A percentile compares a stretch with the other conserved stretches of the same genome.
Evolutionary conservation across 192 early-diverging fungal species (phyloP).

Genomic region (Coemansia aciculifera): DNA sequence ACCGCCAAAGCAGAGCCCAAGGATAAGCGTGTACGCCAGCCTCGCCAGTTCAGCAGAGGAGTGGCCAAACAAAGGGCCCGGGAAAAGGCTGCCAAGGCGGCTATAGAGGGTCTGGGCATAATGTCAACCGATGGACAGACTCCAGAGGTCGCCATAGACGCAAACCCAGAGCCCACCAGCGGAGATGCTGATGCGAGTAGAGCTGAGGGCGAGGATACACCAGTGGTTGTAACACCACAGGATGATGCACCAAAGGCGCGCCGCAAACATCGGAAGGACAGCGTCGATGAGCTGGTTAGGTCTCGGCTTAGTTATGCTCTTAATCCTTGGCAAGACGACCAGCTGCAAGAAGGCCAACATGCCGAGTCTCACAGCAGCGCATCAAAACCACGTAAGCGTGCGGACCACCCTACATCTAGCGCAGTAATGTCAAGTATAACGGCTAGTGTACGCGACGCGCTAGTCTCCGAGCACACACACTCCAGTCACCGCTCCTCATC

Average conservation of each 20-base stretch:
- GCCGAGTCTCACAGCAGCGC: not conserved
- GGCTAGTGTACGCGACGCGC: constrained; percentile 44
- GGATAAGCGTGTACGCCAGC: constrained; percentile 19
- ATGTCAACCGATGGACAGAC: not conserved
- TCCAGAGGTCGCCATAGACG: not conserved
- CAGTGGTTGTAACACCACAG: not conserved
- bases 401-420: not conserved
- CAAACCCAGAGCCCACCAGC: not conserved
- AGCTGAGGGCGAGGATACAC: not conserved
- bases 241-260: constrained; percentile 4
- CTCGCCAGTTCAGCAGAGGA: constrained; percentile 10
- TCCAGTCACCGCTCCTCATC: not conserved
- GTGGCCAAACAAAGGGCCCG: constrained; percentile 14
- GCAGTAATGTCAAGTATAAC: constrained; percentile 34
- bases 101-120: not conserved
- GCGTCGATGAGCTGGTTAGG: constrained; percentile 53
- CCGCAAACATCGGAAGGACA: constrained; percentile 44
- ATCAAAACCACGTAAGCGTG: constrained; percentile 15
- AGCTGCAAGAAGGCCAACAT: not conserved
- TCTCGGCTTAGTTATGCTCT: constrained; percentile 33
- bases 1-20: constrained; percentile 18
- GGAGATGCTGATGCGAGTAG: not conserved
- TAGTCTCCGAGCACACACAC: constrained; percentile 31
- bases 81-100: constrained; percentile 6
- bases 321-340: constrained; percentile 17